Percentiles rank a stretch among this genome's conserved stretches.
Conservation (phyloP, 805 yeast species). For the Kazachstania viticola region DNA sequence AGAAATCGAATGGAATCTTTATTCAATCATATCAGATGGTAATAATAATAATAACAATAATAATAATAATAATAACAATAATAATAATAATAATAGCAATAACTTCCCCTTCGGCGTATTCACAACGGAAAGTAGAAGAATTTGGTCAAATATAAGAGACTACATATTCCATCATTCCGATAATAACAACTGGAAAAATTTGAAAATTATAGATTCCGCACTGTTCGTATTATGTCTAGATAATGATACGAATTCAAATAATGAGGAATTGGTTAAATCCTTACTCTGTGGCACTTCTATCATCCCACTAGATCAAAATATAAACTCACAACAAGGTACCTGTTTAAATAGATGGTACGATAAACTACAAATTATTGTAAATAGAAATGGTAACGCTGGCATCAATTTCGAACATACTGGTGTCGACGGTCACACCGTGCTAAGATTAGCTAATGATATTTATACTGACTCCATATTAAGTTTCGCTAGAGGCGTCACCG, state of each 20-base stretch:
- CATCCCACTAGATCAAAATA: slow-evolving; percentile 38
- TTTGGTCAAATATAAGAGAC: slow-evolving; percentile 72
- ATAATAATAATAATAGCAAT: slow-evolving; percentile 17
- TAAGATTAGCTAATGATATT: slow-evolving; percentile 78
- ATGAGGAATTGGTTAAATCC: slow-evolving; percentile 63
- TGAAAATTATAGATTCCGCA: slow-evolving; percentile 69
- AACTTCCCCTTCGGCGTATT: slow-evolving; percentile 67
- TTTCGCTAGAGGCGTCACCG: slow-evolving; percentile 75
- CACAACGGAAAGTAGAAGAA: slow-evolving; percentile 79
- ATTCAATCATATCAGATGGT: slow-evolving; percentile 69
- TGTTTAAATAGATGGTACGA: slow-evolving; percentile 95
- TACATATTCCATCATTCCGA: slow-evolving; percentile 34
- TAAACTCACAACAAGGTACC: slow-evolving; percentile 83
- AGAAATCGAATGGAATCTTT: slow-evolving; percentile 64
- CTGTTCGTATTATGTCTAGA: slow-evolving; percentile 76
- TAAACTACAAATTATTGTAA: slow-evolving; percentile 75
- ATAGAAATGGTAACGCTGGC: slow-evolving; percentile 85
- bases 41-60: slow-evolving; percentile 19
- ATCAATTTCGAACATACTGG: slow-evolving; percentile 91
- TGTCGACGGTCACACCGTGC: slow-evolving; percentile 89
- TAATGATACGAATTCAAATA: slow-evolving; percentile 32
- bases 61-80: no score
- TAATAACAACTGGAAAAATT: slow-evolving; percentile 52
- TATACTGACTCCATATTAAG: slow-evolving; percentile 83
- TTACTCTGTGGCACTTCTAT: slow-evolving; percentile 79